Conservation (phyloP, 2,329 filamentous ascomycete genomes). For the Pseudogymnoascus sp. region DNA sequence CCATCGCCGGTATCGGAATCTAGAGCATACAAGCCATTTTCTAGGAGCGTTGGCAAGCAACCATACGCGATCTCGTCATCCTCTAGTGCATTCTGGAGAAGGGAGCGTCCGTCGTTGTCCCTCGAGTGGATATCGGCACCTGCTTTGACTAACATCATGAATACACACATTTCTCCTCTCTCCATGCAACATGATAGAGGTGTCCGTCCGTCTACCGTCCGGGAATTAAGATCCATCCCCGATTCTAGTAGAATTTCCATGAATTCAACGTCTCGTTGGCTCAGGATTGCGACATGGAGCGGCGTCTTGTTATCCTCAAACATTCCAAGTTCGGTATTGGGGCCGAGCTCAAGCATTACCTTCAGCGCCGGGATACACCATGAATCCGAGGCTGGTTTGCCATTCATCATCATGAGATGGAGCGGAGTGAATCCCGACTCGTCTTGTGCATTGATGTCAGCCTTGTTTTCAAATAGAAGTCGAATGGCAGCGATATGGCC, state of each 20-base stretch:
- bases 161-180: neutral
- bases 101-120: neutral
- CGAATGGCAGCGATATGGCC: neutral
- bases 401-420: neutral
- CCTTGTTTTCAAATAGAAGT: neutral
- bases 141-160: neutral
- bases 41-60: neutral
- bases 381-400: neutral
- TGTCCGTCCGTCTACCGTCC: neutral
- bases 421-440: neutral
- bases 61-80: neutral
- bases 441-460: neutral
- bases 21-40: neutral
- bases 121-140: neutral
- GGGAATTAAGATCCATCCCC: neutral
- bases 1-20: neutral
- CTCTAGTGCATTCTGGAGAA: neutral
- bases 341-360: neutral
- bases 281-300: neutral
- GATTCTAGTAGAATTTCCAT: neutral
- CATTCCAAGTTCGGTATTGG: neutral
- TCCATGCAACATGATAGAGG: neutral
- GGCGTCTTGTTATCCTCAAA: neutral
- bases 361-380: neutral
- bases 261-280: neutral